Evolutionary conservation across 345 rosid genomes (phyloP), one percentile per base, ranked within the genome.

Genomic region (Crucihimalaya himalaica): DNA sequence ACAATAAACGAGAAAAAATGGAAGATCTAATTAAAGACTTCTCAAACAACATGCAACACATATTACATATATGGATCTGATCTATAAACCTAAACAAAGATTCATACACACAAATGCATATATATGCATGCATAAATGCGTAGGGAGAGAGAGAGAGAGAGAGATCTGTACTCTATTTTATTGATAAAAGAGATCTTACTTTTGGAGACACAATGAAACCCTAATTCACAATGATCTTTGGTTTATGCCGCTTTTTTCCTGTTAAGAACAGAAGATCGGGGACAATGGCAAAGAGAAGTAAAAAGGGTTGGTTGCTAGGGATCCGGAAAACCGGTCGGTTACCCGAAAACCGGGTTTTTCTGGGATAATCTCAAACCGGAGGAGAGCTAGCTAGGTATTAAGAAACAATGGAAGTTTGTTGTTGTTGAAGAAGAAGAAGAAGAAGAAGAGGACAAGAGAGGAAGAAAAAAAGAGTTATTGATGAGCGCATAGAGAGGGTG

Each of bases 401-500:
- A 70, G 66, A 58, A 68, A 60, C 58, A 68, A 68, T 60, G 70
- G 74, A 75, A 50, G 15, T 60, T 51, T 32, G 61, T 61, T 45
- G 61, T 61, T 34, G 53, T 21, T 39, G 66, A 64, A 31, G 79
- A 55, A 7, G 61, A 35, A 42, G 59, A 35, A 35, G 68, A n/a
- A 29, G 68, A 4, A 29, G 74, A 37, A 31, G 45, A 69, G 8
- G 67, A 70, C 65, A 58, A 74, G 9, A 15, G 73, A 73, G 18
- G 64, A 68, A 70, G 70, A 72, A 79, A 76, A 70, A 70, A 8
- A 82, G 86, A 91, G 95, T 91, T 82, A 91, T 82, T 89, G 90
- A 86, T 70, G 84, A 83, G 88, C 75, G 79, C 74, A 74, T 79
- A 63, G 91, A 89, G 93, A 78, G 81, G 93, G 82, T 89, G 91